Percentiles rank a stretch among this genome's conserved stretches.
Conservation (phyloP, 345 rosid genomes). For the Geranium brycei region DNA sequence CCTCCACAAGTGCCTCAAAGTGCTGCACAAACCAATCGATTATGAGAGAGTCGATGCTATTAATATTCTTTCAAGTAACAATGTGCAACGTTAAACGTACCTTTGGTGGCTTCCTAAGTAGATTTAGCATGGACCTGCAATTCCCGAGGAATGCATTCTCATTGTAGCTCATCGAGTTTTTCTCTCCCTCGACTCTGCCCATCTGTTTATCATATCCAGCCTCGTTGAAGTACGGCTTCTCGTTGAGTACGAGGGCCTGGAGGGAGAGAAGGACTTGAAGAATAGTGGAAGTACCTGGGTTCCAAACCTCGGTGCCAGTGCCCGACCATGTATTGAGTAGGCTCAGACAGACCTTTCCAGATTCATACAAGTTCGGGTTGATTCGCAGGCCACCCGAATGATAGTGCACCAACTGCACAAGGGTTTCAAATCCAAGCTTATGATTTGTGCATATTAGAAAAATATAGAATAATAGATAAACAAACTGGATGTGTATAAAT, state of each 20-base stretch:
- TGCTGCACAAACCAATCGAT: conserved; percentile 33
- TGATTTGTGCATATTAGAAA: not conserved
- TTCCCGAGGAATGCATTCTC: conserved; percentile 73
- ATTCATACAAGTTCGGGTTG: conserved; percentile 84
- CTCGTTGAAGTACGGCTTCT: conserved; percentile 90
- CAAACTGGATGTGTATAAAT: too few species aligned
- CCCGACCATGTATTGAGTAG: conserved; percentile 91
- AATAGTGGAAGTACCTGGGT: conserved; percentile 55
- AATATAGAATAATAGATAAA: not conserved
- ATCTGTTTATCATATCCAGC: conserved; percentile 82
- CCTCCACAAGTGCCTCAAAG: conserved; percentile 63
- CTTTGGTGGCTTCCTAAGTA: conserved; percentile 63
- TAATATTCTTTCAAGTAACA: too few species aligned
- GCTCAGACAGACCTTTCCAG: conserved; percentile 85
- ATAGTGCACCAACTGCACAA: conserved; percentile 64
- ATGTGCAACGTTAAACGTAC: conserved; percentile 15
- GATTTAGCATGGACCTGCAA: conserved; percentile 76
- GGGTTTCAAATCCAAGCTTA: not conserved
- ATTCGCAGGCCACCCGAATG: conserved; percentile 78
- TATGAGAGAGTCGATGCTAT: not conserved
- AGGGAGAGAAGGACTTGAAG: conserved; percentile 93
- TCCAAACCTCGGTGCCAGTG: conserved; percentile 82
- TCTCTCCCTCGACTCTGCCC: conserved; percentile 84
- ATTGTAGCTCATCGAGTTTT: conserved; percentile 72
- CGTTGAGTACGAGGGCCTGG: conserved; percentile 96